Conservation (phyloP, 495 filamentous ascomycete species). For the Penicillium arizonense region DNA sequence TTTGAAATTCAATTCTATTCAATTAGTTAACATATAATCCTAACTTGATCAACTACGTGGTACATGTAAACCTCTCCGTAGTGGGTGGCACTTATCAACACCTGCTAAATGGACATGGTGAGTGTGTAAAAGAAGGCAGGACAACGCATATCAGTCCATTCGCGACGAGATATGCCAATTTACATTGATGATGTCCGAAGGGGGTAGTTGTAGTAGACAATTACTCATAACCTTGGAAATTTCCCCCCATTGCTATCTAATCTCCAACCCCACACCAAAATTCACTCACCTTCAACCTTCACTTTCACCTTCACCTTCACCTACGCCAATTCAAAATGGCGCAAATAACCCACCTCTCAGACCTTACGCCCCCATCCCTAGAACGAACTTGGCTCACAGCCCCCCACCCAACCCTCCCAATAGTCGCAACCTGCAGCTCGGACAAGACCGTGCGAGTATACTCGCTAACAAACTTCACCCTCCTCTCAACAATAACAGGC, state of each 20-base stretch:
- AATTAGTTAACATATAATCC: neutral
- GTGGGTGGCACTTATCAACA: too few relatives aligned
- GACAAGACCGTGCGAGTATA: slow-evolving; percentile 85
- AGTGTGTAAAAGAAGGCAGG: too few relatives aligned
- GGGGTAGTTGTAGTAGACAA: too few relatives aligned
- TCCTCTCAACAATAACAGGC: slow-evolving; percentile 75
- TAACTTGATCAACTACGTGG: too few relatives aligned
- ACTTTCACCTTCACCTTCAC: neutral
- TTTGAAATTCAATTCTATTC: neutral
- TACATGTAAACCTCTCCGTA: too few relatives aligned
- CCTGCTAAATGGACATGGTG: too few relatives aligned
- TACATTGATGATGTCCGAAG: too few relatives aligned
- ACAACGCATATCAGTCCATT: too few relatives aligned
- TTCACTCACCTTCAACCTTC: neutral
- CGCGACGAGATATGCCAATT: too few relatives aligned
- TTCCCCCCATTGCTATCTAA: slow-evolving; percentile 6
- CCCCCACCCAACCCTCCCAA: slow-evolving; percentile 81
- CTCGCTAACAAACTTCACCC: slow-evolving; percentile 74
- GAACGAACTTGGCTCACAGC: slow-evolving; percentile 82
- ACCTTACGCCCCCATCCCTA: slow-evolving; percentile 58
- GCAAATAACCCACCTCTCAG: slow-evolving; percentile 28
- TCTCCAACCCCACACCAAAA: slow-evolving; percentile 8
- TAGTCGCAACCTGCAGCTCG: slow-evolving; percentile 84
- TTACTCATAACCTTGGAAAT: too few relatives aligned
- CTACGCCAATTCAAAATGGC: slow-evolving; percentile 5